Evolutionary conservation across 306 rosid species (phyloP).

Genomic region (Mucuna pruriens): DNA sequence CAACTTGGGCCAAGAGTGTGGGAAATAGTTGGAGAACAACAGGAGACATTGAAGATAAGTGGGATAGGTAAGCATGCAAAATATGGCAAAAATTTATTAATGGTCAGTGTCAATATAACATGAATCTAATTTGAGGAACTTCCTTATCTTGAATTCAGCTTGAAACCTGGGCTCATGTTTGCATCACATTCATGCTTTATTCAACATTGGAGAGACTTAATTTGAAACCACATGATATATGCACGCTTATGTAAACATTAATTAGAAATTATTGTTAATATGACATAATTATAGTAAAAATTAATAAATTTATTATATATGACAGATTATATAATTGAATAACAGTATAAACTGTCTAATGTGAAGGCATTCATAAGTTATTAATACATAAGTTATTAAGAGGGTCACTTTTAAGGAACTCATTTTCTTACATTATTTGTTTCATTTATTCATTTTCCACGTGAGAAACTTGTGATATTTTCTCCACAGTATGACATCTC

Average conservation of each 20-base stretch:
- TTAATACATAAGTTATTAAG: too few species aligned
- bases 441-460: slow-evolving; percentile 19
- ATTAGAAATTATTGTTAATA: too few species aligned
- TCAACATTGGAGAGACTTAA: not conserved
- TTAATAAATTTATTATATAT: too few species aligned
- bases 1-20: slow-evolving; percentile 64
- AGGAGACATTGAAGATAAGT: slow-evolving; percentile 68
- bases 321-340: too few species aligned
- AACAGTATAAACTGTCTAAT: too few species aligned
- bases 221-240: slow-evolving; percentile 16
- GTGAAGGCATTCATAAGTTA: too few species aligned
- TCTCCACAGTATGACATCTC: slow-evolving; percentile 57
- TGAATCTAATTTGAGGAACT: slow-evolving; percentile 26
- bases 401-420: not conserved
- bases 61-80: slow-evolving; percentile 58
- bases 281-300: too few species aligned
- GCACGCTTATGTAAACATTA: too few species aligned
- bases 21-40: slow-evolving; percentile 94
- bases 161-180: slow-evolving; percentile 2
- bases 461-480: slow-evolving; percentile 9
- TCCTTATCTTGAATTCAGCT: not conserved
- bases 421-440: slow-evolving; percentile 5
- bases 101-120: not conserved
- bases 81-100: not conserved
- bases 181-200: slow-evolving; percentile 9